Evolutionary conservation across 2,329 filamentous ascomycete genomes (phyloP).

Genomic region (Fonsecaea monophora): DNA sequence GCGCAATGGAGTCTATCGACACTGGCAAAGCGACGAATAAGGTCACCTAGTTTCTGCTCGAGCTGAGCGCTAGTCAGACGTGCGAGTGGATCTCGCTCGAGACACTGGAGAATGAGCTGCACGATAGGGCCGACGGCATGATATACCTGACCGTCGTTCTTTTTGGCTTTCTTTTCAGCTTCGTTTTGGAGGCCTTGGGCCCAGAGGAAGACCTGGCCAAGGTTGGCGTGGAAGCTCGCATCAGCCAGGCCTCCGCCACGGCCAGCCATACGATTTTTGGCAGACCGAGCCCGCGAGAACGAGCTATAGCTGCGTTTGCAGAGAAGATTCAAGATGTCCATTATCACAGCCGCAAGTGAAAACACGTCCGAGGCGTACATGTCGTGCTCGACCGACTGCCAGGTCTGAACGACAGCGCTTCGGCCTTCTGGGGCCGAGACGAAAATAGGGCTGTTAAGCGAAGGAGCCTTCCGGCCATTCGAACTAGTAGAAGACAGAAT

Average conservation of each 20-base stretch:
- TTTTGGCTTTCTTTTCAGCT: constrained; percentile 49
- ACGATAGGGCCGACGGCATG: constrained; percentile 49
- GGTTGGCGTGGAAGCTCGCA: constrained; percentile 65
- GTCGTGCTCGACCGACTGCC: constrained; percentile 48
- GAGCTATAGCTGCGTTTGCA: constrained; percentile 63
- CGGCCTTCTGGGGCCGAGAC: constrained; percentile 46
- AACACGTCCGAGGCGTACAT: constrained; percentile 61
- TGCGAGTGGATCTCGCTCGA: constrained; percentile 45
- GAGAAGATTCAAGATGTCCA: constrained; percentile 66
- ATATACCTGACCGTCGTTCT: constrained; percentile 45
- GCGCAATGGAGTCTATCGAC: constrained; percentile 34
- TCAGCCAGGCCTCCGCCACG: constrained; percentile 60
- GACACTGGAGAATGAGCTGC: constrained; percentile 48
- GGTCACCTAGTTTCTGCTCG: constrained; percentile 39
- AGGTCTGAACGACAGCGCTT: constrained; percentile 46
- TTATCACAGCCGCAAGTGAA: constrained; percentile 63
- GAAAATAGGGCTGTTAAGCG: constrained; percentile 32
- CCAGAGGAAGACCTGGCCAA: constrained; percentile 64
- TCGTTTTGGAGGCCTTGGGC: constrained; percentile 59
- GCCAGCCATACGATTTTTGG: constrained; percentile 58
- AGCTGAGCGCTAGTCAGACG: constrained; percentile 46
- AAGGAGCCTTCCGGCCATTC: constrained; percentile 17
- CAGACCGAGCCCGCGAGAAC: constrained; percentile 62
- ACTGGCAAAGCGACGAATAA: constrained; percentile 49
- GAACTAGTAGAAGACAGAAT: constrained; percentile 33